Base-by-base conservation (phyloP, 192 early-diverging fungal species). In the Entomortierella parvispora region DNA sequence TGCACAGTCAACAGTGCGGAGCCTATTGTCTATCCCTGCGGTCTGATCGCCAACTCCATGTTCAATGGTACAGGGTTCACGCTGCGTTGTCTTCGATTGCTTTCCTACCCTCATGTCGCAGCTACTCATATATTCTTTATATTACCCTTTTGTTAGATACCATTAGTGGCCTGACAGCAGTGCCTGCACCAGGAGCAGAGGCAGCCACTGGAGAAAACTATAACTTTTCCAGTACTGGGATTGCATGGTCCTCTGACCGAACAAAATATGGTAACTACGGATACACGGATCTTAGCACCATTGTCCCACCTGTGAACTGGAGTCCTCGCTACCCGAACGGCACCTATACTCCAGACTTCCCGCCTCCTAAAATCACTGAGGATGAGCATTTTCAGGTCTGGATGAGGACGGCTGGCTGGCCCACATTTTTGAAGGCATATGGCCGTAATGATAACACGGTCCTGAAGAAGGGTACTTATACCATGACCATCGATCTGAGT, bases 1-100 rank as follows among this genome's bases (percentile, higher is more conserved):
- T 40, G 81, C 94, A 17, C 95, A 94, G 62, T 96, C 93, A 0
- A 77, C 91, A 45, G 81, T 31, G 69, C 71, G 40, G 78, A 87
- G 10, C 77, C 61, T 25, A 65, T 65, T 15, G 90, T 92, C 61
- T 99, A 97, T 79, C 98, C 98, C 26, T 99, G 98, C 70, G 98
- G 98, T 0, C 86, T 99, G 53, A 97, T 99, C 82, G 98, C 97
- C 20, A 98, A 99, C 79, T 99, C 97, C 2, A 82, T 96, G 56
- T 99, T 97, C 71, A 94, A 95, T 71, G 92, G 90, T 82, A 88
- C 82, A 37, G 78, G 29, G 33, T 53, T 22, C 2, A 20, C 29
- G 34, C 20, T 6, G 7, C 11, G 18, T 20, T 3, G n/a, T 28
- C 45, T 42, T 62, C n/a, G 6, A 59, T 31, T n/a, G n/a, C n/a